phyloP scores from a whole-genome alignment of 139 green algal species.

The Zygnema circumcarinatum region DNA sequence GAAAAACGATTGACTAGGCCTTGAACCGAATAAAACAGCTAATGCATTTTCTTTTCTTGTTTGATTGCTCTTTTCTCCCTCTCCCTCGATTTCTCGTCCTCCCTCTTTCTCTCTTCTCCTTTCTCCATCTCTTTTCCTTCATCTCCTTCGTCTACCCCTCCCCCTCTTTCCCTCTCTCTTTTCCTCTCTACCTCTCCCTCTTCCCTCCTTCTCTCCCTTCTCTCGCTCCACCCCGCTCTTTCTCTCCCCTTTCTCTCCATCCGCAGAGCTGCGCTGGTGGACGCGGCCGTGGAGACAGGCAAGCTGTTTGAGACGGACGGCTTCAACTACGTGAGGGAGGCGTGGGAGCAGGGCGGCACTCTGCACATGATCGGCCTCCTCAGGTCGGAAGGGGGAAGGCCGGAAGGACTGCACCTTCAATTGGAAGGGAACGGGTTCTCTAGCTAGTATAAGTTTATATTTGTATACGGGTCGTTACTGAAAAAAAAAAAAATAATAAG shows the following conservation, averaged over 20 bases:
- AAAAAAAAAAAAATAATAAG: too few species aligned
- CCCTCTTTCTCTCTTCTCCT: background rate
- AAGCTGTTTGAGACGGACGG: constrained; percentile 82
- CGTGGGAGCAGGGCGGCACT: constrained; percentile 80
- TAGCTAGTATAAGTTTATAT: too few species aligned
- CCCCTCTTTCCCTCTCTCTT: background rate
- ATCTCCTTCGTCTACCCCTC: background rate
- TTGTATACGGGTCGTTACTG: too few species aligned
- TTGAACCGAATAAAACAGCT: too few species aligned
- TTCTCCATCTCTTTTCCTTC: background rate
- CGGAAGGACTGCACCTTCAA: background rate
- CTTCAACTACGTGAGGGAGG: constrained; percentile 82
- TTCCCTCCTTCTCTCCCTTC: background rate
- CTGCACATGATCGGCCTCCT: constrained; percentile 95
- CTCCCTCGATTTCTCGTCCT: background rate
- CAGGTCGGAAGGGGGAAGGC: too few species aligned
- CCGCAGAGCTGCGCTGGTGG: constrained; percentile 84
- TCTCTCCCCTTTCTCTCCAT: background rate
- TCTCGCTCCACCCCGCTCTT: background rate
- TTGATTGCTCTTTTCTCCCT: background rate
- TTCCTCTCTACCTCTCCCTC: background rate
- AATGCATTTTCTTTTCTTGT: too few species aligned
- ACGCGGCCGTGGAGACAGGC: constrained; percentile 83
- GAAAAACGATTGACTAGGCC: too few species aligned
- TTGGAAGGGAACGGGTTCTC: background rate